These are phyloP conservation scores for Microthyrium microscopicum DNA, from an alignment of 2,329 filamentous ascomycete species.

Conservation along the genomic window DNA sequence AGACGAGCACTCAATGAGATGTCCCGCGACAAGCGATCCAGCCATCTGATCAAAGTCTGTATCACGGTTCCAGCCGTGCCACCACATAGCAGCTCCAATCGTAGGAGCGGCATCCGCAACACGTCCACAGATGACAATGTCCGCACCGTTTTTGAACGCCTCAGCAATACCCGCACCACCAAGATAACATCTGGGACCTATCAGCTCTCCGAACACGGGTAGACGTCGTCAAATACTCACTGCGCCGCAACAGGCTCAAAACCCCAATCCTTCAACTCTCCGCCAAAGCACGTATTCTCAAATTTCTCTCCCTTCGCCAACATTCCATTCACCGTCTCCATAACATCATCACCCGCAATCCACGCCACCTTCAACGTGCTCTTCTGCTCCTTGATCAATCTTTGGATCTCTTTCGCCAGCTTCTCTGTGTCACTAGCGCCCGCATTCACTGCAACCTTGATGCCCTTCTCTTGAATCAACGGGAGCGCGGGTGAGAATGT, in stretches of 20 bases:
- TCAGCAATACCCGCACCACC: conserved; percentile 24
- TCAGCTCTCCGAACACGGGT: too few species aligned
- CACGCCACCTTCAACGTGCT: conserved; percentile 4
- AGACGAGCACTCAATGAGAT: conserved; percentile 22
- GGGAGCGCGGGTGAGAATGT: conserved; percentile 10
- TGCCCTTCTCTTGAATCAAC: conserved; percentile 5
- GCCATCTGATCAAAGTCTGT: conserved; percentile 22
- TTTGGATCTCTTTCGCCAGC: conserved; percentile 4
- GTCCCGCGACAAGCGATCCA: conserved; percentile 19
- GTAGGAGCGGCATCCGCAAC: conserved; percentile 25
- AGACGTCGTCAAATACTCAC: conserved; percentile 1
- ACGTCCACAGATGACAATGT: conserved; percentile 24
- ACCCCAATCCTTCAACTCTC: conserved; percentile 9
- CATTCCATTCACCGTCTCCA: conserved; percentile 8
- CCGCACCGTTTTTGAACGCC: conserved; percentile 23
- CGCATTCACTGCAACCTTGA: conserved; percentile 8
- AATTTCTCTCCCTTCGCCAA: conserved; percentile 9
- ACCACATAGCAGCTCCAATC: conserved; percentile 21
- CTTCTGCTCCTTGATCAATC: conserved; percentile 1
- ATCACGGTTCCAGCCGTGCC: conserved; percentile 25
- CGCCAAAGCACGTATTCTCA: conserved; percentile 5
- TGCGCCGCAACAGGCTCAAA: conserved; percentile 10
- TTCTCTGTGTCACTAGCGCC: conserved; percentile 5
- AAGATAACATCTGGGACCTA: conserved; percentile 15
- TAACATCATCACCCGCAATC: conserved; percentile 10